Base-by-base conservation (phyloP, 805 yeast species). In the Teunomyces kruisii region DNA sequence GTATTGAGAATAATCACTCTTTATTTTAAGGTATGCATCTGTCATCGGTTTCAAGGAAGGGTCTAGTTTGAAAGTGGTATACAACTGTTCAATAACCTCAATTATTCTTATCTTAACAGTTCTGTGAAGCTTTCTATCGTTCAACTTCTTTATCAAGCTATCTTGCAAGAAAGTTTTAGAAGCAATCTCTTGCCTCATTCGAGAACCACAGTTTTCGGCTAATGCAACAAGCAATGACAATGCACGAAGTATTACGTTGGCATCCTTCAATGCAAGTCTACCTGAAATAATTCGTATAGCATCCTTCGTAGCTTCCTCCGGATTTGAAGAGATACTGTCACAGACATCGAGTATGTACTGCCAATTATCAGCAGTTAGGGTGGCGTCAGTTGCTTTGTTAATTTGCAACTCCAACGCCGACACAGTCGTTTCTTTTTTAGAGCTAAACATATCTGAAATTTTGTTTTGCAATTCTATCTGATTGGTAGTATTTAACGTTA, bases 21-120 rank as follows among this genome's bases (percentile, higher is more conserved):
- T 66, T 22, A 88, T 72, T 26, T 72, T 75, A 14, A 68, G 64
- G 54, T 78, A 79, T 0, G 88, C 81, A 50, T 80, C 86, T 13
- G 73, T 69, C 78, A 91, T 80, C 1, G 86, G 83, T 47, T 75
- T 75, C 54, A 92, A 74, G 3, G 92, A 83, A 0, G 94, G 92
- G 61, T 94, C 98, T 19, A 64, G 62, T 44, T 76, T 71, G 63
- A 90, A 88, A 3, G 85, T 77, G 31, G 75, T 66, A 15, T 83
- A 64, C 50, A 94, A 71, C 56, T 88, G 89, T 42, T 74, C 76
- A 36, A 90, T 75, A 27, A 84, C 82, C 57, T 85, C 88, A 9
- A 81, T 78, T 4, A 88, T 71, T 40, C 80, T 78, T 40, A 69
- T 62, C 61, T 88, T 88, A 43, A 94, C 86, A 3, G 81, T 75